Evolutionary conservation across 2,329 filamentous ascomycete genomes (phyloP).

Genomic region (Daldinia eschscholtzii): DNA sequence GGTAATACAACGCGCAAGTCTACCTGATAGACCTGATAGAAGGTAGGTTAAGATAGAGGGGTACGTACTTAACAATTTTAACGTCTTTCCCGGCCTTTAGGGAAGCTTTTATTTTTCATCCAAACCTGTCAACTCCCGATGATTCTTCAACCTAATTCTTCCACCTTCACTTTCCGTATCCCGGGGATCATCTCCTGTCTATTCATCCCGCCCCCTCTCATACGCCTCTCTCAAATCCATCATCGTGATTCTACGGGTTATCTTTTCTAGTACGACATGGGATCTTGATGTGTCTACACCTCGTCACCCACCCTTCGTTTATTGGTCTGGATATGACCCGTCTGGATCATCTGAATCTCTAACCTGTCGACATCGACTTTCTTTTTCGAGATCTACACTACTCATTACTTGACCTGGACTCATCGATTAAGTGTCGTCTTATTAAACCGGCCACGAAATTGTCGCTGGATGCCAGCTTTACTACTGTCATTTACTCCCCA

Average conservation of each 20-base stretch:
- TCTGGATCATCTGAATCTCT: constrained; percentile 16
- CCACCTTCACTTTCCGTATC: background rate
- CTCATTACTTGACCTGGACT: constrained; percentile 1
- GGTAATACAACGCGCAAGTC: background rate
- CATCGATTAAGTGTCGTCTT: background rate
- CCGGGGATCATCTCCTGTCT: constrained; percentile 6
- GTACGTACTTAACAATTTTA: constrained; percentile 7
- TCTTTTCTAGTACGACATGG: constrained; percentile 17
- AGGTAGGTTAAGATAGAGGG: background rate
- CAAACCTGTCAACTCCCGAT: background rate
- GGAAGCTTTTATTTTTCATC: background rate
- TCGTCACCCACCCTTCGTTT: constrained; percentile 20
- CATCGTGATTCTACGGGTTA: constrained; percentile 9
- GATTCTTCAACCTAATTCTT: constrained; percentile 1
- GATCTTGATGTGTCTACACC: constrained; percentile 27
- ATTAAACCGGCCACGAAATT: background rate
- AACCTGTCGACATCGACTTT: constrained; percentile 11
- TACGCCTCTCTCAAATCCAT: background rate
- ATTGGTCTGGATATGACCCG: constrained; percentile 28
- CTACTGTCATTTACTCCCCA: background rate
- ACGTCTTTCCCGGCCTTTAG: background rate
- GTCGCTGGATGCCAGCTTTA: background rate
- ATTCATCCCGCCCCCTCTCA: background rate
- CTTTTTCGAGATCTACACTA: constrained; percentile 2
- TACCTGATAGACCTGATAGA: too few species aligned